Evolutionary conservation across 495 filamentous ascomycete genomes (phyloP), one percentile per base, ranked within the genome.

Genomic region (Penicillium alfredii): DNA sequence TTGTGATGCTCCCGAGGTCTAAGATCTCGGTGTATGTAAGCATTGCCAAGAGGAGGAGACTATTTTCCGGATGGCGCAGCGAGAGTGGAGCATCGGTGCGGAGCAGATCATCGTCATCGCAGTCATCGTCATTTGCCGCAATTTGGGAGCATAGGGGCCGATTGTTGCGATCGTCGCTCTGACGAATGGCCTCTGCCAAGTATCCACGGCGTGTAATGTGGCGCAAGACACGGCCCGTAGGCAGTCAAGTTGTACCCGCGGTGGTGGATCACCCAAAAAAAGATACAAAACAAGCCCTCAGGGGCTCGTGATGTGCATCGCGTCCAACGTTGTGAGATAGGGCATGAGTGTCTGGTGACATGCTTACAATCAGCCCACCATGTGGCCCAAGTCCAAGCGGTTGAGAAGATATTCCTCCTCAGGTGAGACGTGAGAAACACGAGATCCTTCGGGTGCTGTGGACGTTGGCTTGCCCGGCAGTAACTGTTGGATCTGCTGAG

Each of bases 401-500:
- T 36, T 31, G 17, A 63, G 44, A 9, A 58, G 35, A 35, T 46
- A 33, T 27, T 57, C 49, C 18, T 60, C 50, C 15, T 57, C 53
- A 9, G 30, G 10, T 2, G 42, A 41, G 2, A 43, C 20, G 11
- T 25, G 44, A 15, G 44, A 35, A 36, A n/a, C n/a, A n/a, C 26
- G 37, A 22, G 48, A 33, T 10, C 16, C 32, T 19, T 34, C 46
- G 14, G 19, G 39, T 27, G 30, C 20, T 6, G 23, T 22, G 11
- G 40, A 10, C 14, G 33, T 23, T 12, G 44, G 37, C 24, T 57
- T 33, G 18, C 51, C 54, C 6, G 57, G 48, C 8, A 64, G 40
- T 5, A 61, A 33, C 18, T 53, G 28, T 25, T 65, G 59, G 28
- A 71, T 47, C 19, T 55, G 44, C 2, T 38, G 51, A 22, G 57